phyloP scores from a whole-genome alignment of 2,329 filamentous ascomycete genomes.

The Gnomoniopsis sp. region DNA sequence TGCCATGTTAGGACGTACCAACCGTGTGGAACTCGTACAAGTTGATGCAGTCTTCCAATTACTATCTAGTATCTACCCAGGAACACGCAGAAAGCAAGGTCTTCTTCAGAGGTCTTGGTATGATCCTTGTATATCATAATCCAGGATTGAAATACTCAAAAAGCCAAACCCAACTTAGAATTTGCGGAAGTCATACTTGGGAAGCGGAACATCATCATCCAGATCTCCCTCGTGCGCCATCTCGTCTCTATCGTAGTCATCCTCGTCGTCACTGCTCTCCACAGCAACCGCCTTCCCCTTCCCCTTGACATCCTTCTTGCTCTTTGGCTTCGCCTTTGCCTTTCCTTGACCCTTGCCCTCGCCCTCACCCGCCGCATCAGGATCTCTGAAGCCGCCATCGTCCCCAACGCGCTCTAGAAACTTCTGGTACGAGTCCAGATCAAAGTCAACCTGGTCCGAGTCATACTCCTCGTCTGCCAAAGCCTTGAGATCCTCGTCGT shows the following conservation, averaged over 20 bases:
- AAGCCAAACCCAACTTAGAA: not conserved
- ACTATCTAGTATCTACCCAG: no score
- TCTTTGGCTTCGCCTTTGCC: not conserved
- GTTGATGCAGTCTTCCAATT: no score
- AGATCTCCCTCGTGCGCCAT: not conserved
- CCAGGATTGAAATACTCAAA: no score
- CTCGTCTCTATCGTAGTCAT: not conserved
- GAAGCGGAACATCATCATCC: not conserved
- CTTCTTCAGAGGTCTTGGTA: no score
- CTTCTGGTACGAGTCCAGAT: conserved; percentile 9
- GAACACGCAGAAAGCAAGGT: no score
- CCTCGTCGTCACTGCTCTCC: not conserved
- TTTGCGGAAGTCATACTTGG: conserved; percentile 1
- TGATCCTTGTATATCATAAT: no score
- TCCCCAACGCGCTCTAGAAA: conserved; percentile 1
- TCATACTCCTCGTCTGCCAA: conserved; percentile 15
- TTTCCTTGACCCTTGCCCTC: not conserved
- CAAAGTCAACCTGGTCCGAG: conserved; percentile 4
- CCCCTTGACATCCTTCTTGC: not conserved
- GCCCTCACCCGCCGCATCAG: not conserved
- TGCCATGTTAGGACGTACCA: no score
- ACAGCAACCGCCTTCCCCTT: not conserved
- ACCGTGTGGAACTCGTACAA: no score
- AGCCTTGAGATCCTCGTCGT: conserved; percentile 15
- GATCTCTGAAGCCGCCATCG: not conserved